Evolutionary conservation across 164 flowering plant genomes (phyloP).

Genomic region (Houttuynia cordata): DNA sequence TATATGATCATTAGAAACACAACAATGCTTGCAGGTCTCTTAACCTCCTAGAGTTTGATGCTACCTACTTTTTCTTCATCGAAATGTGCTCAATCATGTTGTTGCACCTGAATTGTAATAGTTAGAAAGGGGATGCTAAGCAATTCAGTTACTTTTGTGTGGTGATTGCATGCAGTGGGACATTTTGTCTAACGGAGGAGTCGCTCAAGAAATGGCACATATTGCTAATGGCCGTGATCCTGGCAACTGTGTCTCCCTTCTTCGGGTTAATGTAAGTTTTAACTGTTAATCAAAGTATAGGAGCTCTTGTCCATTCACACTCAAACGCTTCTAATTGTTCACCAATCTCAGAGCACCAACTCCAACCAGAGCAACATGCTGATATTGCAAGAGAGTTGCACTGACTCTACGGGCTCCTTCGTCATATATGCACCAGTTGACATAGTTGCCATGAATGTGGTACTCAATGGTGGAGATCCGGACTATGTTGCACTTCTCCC

Average conservation of each 20-base stretch:
- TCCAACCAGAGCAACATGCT: conserved; percentile 95
- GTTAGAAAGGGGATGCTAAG: no score
- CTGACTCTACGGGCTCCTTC: conserved; percentile 62
- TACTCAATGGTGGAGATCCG: conserved; percentile 78
- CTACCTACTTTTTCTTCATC: no score
- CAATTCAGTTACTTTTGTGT: no score
- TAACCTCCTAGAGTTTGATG: no score
- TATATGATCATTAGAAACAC: no score
- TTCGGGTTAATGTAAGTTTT: conserved; percentile 65
- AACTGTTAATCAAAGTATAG: no score
- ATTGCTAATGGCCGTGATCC: conserved; percentile 72
- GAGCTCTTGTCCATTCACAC: no score
- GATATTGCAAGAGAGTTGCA: conserved; percentile 87
- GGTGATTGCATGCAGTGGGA: conserved; percentile 45
- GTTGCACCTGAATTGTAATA: no score
- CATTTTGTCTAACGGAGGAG: conserved; percentile 70
- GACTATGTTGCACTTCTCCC: conserved; percentile 91
- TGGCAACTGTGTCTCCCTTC: conserved; percentile 67
- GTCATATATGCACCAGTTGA: conserved; percentile 93
- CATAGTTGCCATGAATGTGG: conserved; percentile 72
- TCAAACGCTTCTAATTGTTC: background rate
- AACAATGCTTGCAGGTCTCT: no score
- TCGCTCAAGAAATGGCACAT: conserved; percentile 68
- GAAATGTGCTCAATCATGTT: no score
- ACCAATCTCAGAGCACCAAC: conserved; percentile 53